Evolutionary conservation across 2,329 filamentous ascomycete species (phyloP), one percentile per base, ranked within the genome.

Genomic region (Epichloe brachyelytri): DNA sequence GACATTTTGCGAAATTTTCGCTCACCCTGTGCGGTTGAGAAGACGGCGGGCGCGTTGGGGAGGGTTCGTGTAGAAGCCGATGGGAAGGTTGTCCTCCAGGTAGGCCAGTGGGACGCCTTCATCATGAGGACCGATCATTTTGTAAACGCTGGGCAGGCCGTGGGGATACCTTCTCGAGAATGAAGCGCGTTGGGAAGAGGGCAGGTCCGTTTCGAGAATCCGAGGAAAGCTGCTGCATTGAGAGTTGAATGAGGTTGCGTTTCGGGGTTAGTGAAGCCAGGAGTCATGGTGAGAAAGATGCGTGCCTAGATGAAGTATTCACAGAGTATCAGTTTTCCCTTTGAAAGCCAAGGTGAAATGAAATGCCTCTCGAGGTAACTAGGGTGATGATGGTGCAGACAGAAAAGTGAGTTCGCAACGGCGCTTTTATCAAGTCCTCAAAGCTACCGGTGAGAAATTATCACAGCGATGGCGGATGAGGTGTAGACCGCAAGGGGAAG

Each of bases 1-100:
- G 52, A 47, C 53, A 68, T 55, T 3, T 33, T 43, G 6, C 65
- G 65, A 38, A 70, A 68, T 0, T 55, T 47, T 0, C 53, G 57
- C 15, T 56, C 46, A 34, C 67, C 66, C 19, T 61, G 52, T 1
- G 46, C 41, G 11, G 70, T 73, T 3, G 71, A 74, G 58, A 75
- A 71, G 36, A 67, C 56, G 10, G 68, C 71, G 10, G 43, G 56
- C 5, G 65, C 62, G 4, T 60, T 52, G 1, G 49, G 62, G 63
- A 5, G 67, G 60, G 7, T 61, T 61, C 7, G 55, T 66, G 57
- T 71, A 73, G 56, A 70, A 71, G 6, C 62, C 62, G 6, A 62
- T 51, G 2, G 63, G 61, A 12, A 71, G 62, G 43, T 65, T 55
- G 51, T 67, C 60, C 51, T 71, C 68, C 4, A 68, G 19, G 39